Evolutionary conservation across 192 early-diverging fungal species (phyloP).

Genomic region (Gonapodya prolifera): DNA sequence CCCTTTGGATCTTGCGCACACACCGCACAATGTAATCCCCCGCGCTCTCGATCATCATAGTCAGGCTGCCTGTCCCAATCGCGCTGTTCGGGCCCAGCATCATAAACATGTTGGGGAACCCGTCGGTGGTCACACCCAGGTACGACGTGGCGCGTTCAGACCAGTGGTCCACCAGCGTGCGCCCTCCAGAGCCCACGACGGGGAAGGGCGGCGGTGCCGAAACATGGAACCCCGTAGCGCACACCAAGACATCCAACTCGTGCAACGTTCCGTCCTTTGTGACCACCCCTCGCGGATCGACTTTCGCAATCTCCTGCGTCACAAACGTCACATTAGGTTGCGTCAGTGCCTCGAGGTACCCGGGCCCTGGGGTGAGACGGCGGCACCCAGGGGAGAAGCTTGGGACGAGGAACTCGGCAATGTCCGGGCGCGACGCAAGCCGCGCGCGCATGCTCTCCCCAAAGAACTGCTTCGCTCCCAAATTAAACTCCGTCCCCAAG

Average conservation of each 20-base stretch:
- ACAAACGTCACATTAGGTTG: conserved; percentile 18
- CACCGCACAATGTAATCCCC: conserved; percentile 27
- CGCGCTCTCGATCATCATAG: conserved; percentile 25
- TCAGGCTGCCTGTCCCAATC: conserved; percentile 15
- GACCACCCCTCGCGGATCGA: conserved; percentile 19
- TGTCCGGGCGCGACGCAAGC: too few species aligned
- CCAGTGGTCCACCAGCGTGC: conserved; percentile 13
- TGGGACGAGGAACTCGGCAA: conserved; percentile 30
- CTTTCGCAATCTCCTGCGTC: conserved; percentile 12
- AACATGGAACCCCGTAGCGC: conserved; percentile 38
- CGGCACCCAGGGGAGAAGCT: conserved; percentile 31
- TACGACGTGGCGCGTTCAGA: conserved; percentile 28
- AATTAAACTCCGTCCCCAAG: too few species aligned
- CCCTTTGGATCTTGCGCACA: conserved; percentile 25
- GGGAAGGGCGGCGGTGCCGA: conserved; percentile 17
- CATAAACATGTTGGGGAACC: conserved; percentile 40
- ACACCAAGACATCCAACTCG: conserved; percentile 32
- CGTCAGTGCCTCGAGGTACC: conserved; percentile 22
- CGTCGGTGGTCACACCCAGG: conserved; percentile 24
- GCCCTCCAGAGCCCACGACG: conserved; percentile 20
- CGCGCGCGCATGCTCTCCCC: too few species aligned
- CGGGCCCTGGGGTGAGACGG: conserved; percentile 17
- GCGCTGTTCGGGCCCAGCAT: conserved; percentile 38
- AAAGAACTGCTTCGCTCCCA: too few species aligned
- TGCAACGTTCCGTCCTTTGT: conserved; percentile 18